A percentile compares a stretch with the other conserved stretches of the same genome.
Evolutionary conservation across 192 early-diverging fungal species (phyloP).

Genomic region (Coemansia sp.): DNA sequence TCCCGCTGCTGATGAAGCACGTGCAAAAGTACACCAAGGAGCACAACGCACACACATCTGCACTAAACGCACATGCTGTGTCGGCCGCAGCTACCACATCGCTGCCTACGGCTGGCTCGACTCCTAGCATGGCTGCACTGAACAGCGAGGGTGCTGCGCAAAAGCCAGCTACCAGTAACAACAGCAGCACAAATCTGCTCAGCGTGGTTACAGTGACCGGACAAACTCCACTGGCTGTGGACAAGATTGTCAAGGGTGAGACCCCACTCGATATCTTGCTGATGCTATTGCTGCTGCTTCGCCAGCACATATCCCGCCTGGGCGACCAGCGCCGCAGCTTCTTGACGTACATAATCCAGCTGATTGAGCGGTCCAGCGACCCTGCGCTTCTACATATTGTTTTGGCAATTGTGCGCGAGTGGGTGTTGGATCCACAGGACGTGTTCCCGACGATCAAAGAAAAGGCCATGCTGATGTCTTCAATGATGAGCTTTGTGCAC

Average conservation of each 20-base stretch:
- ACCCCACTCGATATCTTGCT: slow-evolving; percentile 44
- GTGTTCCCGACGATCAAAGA: slow-evolving; percentile 96
- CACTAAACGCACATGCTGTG: slow-evolving; percentile 13
- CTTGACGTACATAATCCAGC: slow-evolving; percentile 72
- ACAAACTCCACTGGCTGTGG: slow-evolving; percentile 38
- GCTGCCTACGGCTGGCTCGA: slow-evolving; percentile 25
- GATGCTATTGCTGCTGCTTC: slow-evolving; percentile 56
- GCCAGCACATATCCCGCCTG: slow-evolving; percentile 63
- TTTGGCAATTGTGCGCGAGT: slow-evolving; percentile 79
- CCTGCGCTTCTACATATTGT: slow-evolving; percentile 70
- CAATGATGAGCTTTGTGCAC: slow-evolving; percentile 85
- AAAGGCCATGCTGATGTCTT: slow-evolving; percentile 88
- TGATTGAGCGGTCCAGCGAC: slow-evolving; percentile 85
- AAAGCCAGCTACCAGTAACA: neutral
- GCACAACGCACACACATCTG: slow-evolving; percentile 58
- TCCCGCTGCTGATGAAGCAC: slow-evolving; percentile 78
- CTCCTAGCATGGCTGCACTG: slow-evolving; percentile 10
- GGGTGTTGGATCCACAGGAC: slow-evolving; percentile 81
- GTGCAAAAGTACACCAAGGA: slow-evolving; percentile 85
- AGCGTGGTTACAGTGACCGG: slow-evolving; percentile 23
- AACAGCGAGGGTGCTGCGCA: slow-evolving; percentile 6
- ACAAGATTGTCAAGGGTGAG: slow-evolving; percentile 38
- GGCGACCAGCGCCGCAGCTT: slow-evolving; percentile 88
- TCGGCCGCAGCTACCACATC: slow-evolving; percentile 7
- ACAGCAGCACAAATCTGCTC: slow-evolving; percentile 27